Evolutionary conservation across 192 early-diverging fungal genomes (phyloP), one percentile per base, ranked within the genome.

Genomic region (Backusella australiensis): DNA sequence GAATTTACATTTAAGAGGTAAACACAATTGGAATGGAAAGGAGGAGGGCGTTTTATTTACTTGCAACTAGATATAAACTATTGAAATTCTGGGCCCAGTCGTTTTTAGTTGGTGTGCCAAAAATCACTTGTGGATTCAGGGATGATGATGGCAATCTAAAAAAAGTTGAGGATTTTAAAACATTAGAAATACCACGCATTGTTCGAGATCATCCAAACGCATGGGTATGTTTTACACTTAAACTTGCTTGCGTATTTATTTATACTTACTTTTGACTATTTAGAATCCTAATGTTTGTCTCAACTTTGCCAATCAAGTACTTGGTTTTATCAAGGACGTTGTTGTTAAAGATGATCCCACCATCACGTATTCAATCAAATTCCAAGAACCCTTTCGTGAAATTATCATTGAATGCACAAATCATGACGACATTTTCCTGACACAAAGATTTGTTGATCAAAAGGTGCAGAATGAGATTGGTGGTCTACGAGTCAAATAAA

Each of bases 81-180:
- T 75, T 98, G 0, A 94, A 94, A 74, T 93, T 94, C 75, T 99
- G 95, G 92, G 94, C 95, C 4, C 97, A 99, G 81, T 97, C 94
- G 23, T 98, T 94, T 83, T 83, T 99, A 2, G 90, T 94, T 11
- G 97, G 96, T 6, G 91, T 96, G 19, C 94, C 93, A 6, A 83
- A 75, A 2, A 86, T 99, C 26, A 90, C 96, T 52, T 86, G 96
- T 44, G 97, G 96, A 0, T 99, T 91, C 74, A 88, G 96, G 59
- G 91, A 94, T 72, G 88, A 96, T 75, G 78, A 89, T 46, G 95
- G 96, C 0, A 77, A 78, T 29, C 72, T 95, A 1, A 53, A 80
- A 26, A 66, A 68, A 0, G 44, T 96, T 9, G 75, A 94, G 78
- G 84, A 88, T 9, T 87, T 93, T 71, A 89, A 91, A 67, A 97